Conservation (phyloP, 805 yeast species). For the Cephaloascus albidus region DNA sequence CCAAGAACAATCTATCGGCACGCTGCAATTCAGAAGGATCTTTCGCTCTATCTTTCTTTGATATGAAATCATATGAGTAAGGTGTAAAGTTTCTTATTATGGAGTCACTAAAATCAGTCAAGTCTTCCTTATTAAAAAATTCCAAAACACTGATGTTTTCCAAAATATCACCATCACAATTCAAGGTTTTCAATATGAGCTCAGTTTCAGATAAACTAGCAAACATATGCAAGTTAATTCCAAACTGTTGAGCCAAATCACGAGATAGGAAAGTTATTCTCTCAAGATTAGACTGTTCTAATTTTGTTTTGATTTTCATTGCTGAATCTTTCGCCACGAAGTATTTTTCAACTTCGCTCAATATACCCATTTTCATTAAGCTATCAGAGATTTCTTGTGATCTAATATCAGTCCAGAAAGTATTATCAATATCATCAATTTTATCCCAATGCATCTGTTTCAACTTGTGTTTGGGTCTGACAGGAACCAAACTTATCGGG, state of each 20-base stretch:
- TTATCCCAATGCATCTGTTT: slow-evolving; percentile 98
- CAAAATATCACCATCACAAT: slow-evolving; percentile 67
- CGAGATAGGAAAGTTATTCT: slow-evolving; percentile 68
- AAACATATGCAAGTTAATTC: slow-evolving; percentile 82
- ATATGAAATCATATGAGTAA: slow-evolving; percentile 65
- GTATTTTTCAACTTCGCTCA: slow-evolving; percentile 74
- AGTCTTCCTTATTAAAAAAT: slow-evolving; percentile 67
- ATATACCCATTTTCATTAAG: slow-evolving; percentile 66
- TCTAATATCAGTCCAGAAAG: slow-evolving; percentile 74
- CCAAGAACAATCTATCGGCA: slow-evolving; percentile 79
- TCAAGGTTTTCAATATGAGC: slow-evolving; percentile 60
- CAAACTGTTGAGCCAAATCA: slow-evolving; percentile 90
- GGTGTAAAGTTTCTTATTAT: slow-evolving; percentile 70
- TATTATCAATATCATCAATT: slow-evolving; percentile 71
- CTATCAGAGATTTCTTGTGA: slow-evolving; percentile 52
- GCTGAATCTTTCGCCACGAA: slow-evolving; percentile 72
- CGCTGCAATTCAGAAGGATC: slow-evolving; percentile 74
- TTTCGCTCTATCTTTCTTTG: slow-evolving; percentile 34
- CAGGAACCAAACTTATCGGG: not conserved
- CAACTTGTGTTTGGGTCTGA: slow-evolving; percentile 62
- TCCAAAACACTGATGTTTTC: slow-evolving; percentile 71
- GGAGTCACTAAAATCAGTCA: slow-evolving; percentile 66
- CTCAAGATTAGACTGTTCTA: slow-evolving; percentile 25
- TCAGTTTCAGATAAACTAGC: slow-evolving; percentile 52
- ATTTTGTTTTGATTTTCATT: slow-evolving; percentile 27